Evolutionary conservation across 2,329 filamentous ascomycete species (phyloP).

Genomic region (Pseudogymnoascus destructans): DNA sequence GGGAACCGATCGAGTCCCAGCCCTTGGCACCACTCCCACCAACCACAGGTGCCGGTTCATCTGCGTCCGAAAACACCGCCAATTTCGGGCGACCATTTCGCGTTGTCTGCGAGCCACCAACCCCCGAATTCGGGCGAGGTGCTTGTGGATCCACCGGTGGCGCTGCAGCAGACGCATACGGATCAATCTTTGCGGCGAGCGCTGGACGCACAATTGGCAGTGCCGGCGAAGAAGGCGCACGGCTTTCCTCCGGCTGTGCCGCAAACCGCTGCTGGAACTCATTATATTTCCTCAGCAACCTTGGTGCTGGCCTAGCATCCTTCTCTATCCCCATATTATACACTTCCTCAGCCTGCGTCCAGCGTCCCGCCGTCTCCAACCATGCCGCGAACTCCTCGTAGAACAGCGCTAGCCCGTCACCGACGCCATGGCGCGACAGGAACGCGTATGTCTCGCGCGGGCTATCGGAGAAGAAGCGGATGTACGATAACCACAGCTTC

Average conservation of each 20-base stretch:
- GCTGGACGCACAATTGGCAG: slow-evolving; percentile 72
- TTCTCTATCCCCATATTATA: slow-evolving; percentile 81
- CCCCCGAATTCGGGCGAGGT: slow-evolving; percentile 36
- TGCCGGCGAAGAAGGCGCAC: slow-evolving; percentile 72
- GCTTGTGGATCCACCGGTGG: slow-evolving; percentile 48
- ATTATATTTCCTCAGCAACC: slow-evolving; percentile 76
- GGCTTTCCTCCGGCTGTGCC: slow-evolving; percentile 46
- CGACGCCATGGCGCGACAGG: slow-evolving; percentile 75
- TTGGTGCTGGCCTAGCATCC: slow-evolving; percentile 69
- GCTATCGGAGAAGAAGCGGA: slow-evolving; percentile 82
- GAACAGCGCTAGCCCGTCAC: slow-evolving; percentile 75
- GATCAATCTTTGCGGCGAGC: slow-evolving; percentile 73
- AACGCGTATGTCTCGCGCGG: slow-evolving; percentile 89
- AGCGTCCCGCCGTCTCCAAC: slow-evolving; percentile 73
- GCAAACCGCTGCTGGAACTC: slow-evolving; percentile 77
- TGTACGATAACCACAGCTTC: slow-evolving; percentile 88
- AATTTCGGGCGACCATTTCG: slow-evolving; percentile 70
- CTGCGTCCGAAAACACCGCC: slow-evolving; percentile 75
- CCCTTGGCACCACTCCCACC: slow-evolving; percentile 49
- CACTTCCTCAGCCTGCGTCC: slow-evolving; percentile 86
- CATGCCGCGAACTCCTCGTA: slow-evolving; percentile 96
- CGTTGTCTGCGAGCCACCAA: slow-evolving; percentile 35
- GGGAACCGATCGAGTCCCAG: slow-evolving; percentile 83
- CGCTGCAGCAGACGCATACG: slow-evolving; percentile 50
- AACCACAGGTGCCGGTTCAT: slow-evolving; percentile 42